Base-by-base conservation (phyloP, 371 early-diverging fungal genomes). In the Mucor irregularis region DNA sequence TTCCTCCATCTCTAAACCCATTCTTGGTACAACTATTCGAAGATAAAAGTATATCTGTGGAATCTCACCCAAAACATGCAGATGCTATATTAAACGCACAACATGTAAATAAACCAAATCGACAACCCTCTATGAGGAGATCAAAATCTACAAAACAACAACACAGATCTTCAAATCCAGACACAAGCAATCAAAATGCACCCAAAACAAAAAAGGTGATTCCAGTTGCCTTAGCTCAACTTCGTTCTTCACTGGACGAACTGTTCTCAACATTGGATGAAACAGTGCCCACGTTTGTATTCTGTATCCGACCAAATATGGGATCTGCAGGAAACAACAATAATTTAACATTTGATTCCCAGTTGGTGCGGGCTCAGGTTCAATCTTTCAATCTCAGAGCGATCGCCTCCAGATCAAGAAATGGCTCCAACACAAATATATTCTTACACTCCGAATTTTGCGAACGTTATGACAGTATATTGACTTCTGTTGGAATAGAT, bases 221-320 rank as follows among this genome's bases (percentile, higher is more conserved):
- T 9, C 38, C 50, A 0, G 54, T 40, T 16, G 53, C 53, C 0
- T 31, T 89, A 33, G 74, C 86, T 0, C 89, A 93, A 68, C 80
- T 92, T 19, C 42, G 42, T 4, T 42, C 42, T 4, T 82, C 90
- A 1, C 60, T 94, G 24, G 80, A 85, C 37, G 92, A 92, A 55
- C 69, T 96, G 14, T 73, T 94, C 17, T 88, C 83, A n/a, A 86
- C 91, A 21, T 64, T 96, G 17, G 86, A 85, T 42, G 91, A 92
- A 53, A 93, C 96, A 0, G 80, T 87, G 33, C 83, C 92, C 11
- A 96, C 96, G 97, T 92, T 90, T 63, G 71, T 96, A 31, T 75
- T 92, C 59, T 93, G 93, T 71, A 63, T 97, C 6, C n/a, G n/a
- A n/a, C n/a, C n/a, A n/a, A 86, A 86, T 58, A 5, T 52, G 11